These are phyloP conservation scores for Coemansia sp. DNA, from an alignment of 192 early-diverging fungal species.

Conservation along the genomic window DNA sequence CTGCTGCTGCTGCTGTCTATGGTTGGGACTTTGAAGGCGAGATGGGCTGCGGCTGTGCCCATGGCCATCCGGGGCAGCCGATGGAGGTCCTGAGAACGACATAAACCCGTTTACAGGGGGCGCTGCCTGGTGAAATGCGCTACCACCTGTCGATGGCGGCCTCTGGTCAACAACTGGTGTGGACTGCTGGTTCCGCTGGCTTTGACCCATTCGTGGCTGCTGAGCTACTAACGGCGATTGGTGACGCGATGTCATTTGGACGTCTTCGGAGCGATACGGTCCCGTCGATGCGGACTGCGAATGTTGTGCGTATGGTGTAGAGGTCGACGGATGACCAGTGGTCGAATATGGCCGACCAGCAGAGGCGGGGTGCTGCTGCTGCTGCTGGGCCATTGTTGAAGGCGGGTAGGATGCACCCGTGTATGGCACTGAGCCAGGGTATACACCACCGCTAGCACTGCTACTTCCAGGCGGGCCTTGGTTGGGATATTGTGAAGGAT, in stretches of 20 bases:
- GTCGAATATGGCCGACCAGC: slow-evolving; percentile 19
- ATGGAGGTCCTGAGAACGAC: slow-evolving; percentile 14
- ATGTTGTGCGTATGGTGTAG: slow-evolving; percentile 14
- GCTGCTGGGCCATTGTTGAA: slow-evolving; percentile 24
- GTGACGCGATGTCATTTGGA: slow-evolving; percentile 22
- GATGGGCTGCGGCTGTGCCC: slow-evolving; percentile 35
- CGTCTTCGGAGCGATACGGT: slow-evolving; percentile 22
- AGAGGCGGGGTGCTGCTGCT: slow-evolving; percentile 9
- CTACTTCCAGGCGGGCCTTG: slow-evolving; percentile 13
- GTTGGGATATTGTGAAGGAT: slow-evolving; percentile 17
- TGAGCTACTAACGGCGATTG: slow-evolving; percentile 33
- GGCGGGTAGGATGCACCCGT: slow-evolving; percentile 24
- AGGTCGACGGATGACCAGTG: slow-evolving; percentile 17
- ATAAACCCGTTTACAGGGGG: slow-evolving; percentile 37
- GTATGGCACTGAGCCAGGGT: slow-evolving; percentile 12
- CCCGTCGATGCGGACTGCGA: slow-evolving; percentile 20
- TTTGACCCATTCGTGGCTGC: slow-evolving; percentile 8
- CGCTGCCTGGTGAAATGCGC: slow-evolving; percentile 36
- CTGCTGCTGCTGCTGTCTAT: slow-evolving; percentile 14
- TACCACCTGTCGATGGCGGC: not conserved
- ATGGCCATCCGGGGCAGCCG: slow-evolving; percentile 1
- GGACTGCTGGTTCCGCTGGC: slow-evolving; percentile 11
- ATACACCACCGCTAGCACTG: slow-evolving; percentile 3
- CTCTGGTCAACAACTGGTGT: slow-evolving; percentile 16
- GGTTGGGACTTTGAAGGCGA: slow-evolving; percentile 16